Percentiles rank a stretch among this genome's conserved stretches.
phyloP scores from a whole-genome alignment of 169 alveolate species.

The Theileria sp. region DNA sequence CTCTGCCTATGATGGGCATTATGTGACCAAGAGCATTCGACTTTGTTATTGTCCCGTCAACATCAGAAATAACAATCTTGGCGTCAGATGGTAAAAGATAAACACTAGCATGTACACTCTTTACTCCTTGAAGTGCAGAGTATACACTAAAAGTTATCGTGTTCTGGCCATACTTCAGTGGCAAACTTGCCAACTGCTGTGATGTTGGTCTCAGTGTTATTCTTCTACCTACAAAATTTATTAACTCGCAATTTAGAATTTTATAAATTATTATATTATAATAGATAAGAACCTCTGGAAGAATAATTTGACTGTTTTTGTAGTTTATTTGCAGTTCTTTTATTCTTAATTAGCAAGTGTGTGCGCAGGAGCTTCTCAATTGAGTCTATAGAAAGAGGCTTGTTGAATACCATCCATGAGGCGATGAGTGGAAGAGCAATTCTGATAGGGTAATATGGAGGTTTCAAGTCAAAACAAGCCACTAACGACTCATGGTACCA shows the following conservation, averaged over 20 bases:
- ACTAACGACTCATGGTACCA: constrained; percentile 89
- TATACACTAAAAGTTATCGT: constrained; percentile 84
- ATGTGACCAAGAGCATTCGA: constrained; percentile 96
- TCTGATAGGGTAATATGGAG: constrained; percentile 88
- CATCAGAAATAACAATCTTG: constrained; percentile 94
- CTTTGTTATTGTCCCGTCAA: constrained; percentile 96
- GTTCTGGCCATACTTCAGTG: constrained; percentile 86
- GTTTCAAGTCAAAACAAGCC: constrained; percentile 82
- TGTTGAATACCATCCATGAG: constrained; percentile 85
- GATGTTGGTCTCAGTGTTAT: constrained; percentile 87
- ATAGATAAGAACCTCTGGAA: not conserved
- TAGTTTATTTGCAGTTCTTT: not conserved
- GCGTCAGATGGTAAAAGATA: constrained; percentile 90
- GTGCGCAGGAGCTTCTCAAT: constrained; percentile 72
- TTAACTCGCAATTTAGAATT: not conserved
- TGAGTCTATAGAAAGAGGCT: constrained; percentile 83
- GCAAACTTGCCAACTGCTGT: constrained; percentile 82
- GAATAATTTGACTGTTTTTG: not conserved
- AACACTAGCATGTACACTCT: constrained; percentile 87
- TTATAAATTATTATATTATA: not conserved
- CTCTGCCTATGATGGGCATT: constrained; percentile 95
- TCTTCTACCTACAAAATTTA: constrained; percentile 30
- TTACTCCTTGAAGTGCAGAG: constrained; percentile 87
- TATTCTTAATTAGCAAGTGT: constrained; percentile 14
- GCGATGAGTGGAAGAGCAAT: constrained; percentile 86